Evolutionary conservation across 331 rosid species (phyloP).

Genomic region (Acacia concinna): DNA sequence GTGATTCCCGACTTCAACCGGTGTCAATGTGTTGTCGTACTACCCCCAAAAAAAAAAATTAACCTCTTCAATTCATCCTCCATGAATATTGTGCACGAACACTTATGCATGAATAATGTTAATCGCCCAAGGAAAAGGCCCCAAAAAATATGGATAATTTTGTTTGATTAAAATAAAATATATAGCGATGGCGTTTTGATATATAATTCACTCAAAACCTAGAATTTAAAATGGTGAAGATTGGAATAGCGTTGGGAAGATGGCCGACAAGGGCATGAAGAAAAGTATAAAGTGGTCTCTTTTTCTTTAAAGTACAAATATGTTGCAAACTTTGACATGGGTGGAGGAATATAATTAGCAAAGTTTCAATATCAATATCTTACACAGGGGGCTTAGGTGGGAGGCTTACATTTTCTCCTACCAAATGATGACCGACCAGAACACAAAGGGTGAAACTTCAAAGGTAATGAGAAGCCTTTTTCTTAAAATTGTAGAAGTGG

Average conservation of each 20-base stretch:
- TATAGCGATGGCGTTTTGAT: background rate
- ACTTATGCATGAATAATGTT: slow-evolving; percentile 16
- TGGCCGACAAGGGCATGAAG: slow-evolving; percentile 85
- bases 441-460: slow-evolving; percentile 77
- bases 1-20: slow-evolving; percentile 12
- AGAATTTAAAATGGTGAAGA: background rate
- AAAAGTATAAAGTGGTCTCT: slow-evolving; percentile 52
- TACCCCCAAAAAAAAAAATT: background rate
- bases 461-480: slow-evolving; percentile 37
- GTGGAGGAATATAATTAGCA: slow-evolving; percentile 58
- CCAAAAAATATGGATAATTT: background rate
- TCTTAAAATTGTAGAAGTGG: slow-evolving; percentile 42
- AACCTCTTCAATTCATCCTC: background rate
- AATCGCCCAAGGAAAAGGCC: background rate
- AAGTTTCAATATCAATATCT: background rate
- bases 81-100: background rate
- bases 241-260: slow-evolving; percentile 30
- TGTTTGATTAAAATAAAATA: background rate
- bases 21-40: background rate
- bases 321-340: slow-evolving; percentile 72
- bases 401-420: slow-evolving; percentile 51
- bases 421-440: slow-evolving; percentile 64
- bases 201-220: background rate
- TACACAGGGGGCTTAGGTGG: slow-evolving; percentile 29
- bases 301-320: slow-evolving; percentile 71